phyloP scores from a whole-genome alignment of 2,329 filamentous ascomycete genomes.

The Apiospora aurea region DNA sequence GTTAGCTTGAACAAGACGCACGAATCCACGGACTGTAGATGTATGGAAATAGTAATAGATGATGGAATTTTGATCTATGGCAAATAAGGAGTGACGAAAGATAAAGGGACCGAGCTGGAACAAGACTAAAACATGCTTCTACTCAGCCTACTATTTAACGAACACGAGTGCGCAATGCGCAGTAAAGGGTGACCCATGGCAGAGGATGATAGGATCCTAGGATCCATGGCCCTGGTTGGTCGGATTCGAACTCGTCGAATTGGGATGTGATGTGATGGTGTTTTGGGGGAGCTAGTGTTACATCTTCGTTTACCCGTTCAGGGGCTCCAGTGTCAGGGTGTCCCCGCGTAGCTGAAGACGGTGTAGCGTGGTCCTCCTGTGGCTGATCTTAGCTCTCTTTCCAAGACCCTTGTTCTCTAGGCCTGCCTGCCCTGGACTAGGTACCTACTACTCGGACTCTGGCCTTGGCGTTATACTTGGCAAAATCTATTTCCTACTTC shows the following conservation, averaged over 20 bases:
- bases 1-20: neutral
- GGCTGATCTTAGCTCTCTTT: neutral
- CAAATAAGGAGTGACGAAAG: neutral
- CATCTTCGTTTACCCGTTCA: conserved; percentile 18
- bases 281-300: neutral
- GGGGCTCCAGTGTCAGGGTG: neutral
- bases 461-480: neutral
- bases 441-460: conserved; percentile 3
- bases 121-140: conserved; percentile 13
- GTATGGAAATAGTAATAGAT: neutral
- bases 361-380: neutral
- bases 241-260: neutral
- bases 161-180: neutral
- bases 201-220: neutral
- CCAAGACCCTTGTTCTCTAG: neutral
- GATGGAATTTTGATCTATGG: neutral
- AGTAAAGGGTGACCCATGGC: neutral
- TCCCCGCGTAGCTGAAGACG: neutral
- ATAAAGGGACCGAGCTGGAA: conserved; percentile 1
- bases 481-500: neutral
- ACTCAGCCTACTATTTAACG: conserved; percentile 3
- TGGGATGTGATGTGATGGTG: conserved; percentile 14
- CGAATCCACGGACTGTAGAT: neutral
- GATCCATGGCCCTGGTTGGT: neutral
- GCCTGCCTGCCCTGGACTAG: neutral